Percentiles rank a stretch among this genome's conserved stretches.
phyloP scores from a whole-genome alignment of 164 flowering plant genomes.

The Kalanchoe fedtschenkoi region DNA sequence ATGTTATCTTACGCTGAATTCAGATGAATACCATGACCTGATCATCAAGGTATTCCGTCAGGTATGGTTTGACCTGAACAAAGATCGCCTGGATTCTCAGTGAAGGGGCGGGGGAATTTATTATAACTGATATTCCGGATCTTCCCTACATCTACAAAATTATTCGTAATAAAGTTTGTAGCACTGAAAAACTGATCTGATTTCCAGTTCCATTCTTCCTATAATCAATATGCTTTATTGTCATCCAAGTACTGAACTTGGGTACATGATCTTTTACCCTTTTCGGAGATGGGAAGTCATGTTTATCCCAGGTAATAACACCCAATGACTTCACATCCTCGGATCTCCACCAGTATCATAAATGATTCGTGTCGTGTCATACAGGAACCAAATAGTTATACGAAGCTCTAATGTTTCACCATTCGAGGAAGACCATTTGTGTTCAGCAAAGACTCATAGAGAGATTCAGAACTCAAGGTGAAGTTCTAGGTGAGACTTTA shows the following conservation, averaged over 20 bases:
- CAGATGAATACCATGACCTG: constrained; percentile 63
- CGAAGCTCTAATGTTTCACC: neutral
- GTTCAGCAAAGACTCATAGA: neutral
- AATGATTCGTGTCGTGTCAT: neutral
- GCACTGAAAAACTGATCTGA: too few species aligned
- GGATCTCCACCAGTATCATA: neutral
- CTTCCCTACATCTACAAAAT: neutral
- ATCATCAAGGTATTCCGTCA: constrained; percentile 69
- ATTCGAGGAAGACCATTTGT: neutral
- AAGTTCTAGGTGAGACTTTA: neutral
- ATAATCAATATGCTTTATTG: neutral
- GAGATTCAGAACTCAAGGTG: neutral
- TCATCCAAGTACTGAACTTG: neutral
- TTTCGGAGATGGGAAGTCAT: neutral
- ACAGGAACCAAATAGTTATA: neutral
- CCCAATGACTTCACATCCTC: neutral
- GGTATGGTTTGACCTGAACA: constrained; percentile 62
- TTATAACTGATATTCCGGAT: neutral
- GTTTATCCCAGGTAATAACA: constrained; percentile 1
- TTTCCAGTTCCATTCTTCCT: too few species aligned
- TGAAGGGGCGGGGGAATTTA: neutral
- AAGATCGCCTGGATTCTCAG: constrained; percentile 10
- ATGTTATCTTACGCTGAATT: constrained; percentile 67
- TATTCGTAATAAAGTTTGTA: neutral
- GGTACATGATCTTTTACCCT: neutral